Conservation (phyloP, 768 basidiomycete species). For the Podaxis sp. region DNA sequence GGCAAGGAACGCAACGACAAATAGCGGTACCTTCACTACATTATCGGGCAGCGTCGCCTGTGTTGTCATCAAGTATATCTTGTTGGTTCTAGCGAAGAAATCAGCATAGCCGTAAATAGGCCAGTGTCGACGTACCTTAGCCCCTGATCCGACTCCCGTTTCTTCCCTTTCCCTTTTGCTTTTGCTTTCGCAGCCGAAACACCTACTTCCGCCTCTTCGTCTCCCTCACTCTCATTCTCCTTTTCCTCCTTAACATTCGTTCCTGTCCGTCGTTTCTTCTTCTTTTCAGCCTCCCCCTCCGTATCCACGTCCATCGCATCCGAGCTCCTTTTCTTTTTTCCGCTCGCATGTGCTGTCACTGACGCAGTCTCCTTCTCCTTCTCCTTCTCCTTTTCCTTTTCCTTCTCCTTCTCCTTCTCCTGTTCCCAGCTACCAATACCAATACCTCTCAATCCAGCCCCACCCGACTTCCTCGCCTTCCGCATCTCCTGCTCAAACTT, state of each 20-base stretch:
- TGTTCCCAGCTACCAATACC: constrained; percentile 13
- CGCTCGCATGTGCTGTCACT: constrained; percentile 8
- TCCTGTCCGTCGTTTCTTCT: constrained; percentile 4
- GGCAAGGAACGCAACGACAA: not conserved
- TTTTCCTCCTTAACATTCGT: constrained; percentile 8
- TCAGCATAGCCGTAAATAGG: not conserved
- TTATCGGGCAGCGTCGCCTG: constrained; percentile 54
- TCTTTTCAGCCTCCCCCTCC: not conserved
- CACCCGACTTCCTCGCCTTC: constrained; percentile 29
- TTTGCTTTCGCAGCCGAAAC: constrained; percentile 10
- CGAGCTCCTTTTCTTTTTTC: constrained; percentile 14
- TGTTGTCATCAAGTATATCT: constrained; percentile 63
- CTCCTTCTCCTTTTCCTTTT: constrained; percentile 7
- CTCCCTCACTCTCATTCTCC: constrained; percentile 14
- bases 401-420: constrained; percentile 11
- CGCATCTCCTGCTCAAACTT: constrained; percentile 63
- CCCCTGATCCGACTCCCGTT: constrained; percentile 1
- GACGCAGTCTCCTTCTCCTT: not conserved
- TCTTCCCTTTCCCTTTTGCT: constrained; percentile 15
- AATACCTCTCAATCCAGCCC: constrained; percentile 16
- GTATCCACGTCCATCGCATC: constrained; percentile 1
- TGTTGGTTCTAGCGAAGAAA: constrained; percentile 13
- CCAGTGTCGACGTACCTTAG: not conserved
- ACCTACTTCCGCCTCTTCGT: constrained; percentile 5
- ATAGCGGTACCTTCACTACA: constrained; percentile 49